Base-by-base conservation (phyloP, 768 basidiomycete genomes). In the Agaricus sinodeliciosus region DNA sequence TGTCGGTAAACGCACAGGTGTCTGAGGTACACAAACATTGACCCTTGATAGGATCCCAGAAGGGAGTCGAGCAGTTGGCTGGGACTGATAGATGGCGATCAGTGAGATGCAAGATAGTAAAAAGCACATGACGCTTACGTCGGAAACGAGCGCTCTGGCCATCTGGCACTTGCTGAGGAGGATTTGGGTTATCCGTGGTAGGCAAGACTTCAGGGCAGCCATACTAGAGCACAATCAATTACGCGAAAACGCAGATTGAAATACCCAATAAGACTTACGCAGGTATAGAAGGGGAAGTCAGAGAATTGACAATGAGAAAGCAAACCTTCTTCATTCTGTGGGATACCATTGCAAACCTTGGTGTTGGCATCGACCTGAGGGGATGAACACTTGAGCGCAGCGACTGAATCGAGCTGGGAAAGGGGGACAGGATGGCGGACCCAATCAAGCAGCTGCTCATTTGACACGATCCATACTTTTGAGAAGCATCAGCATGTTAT, bases 241-340 rank as follows among this genome's bases (percentile, higher is more conserved):
- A 39, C 15, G 7, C 4, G 16, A n/a, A 11, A 39, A 3, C 12
- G 2, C 13, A 16, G 15, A 7, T 0, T 31, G 31, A 4, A n/a
- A 39, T 6, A 15, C 3, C 0, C 37, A 16, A 11, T 6, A n/a
- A 12, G 12, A 78, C 84, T 44, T 65, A 87, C 84, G 63, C 87
- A 88, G 50, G 87, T 90, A 56, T 69, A 83, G 75, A 87, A 91
- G 3, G 88, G 87, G 71, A 86, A 89, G 62, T 87, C 86, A 0
- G 76, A 53, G 69, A 90, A 90, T 3, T 70, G 64, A 64, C 88
- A 90, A 46, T 77, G 78, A 11, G 69, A 64, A 16, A 87, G 60
- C 13, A 87, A 64, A 4, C 87, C 86, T 1, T 64, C 65, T 66
- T 90, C 80, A 60, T 87, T 87, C 51, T 67, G 65, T 0, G 84